These are phyloP conservation scores for Suillus lakei DNA, from an alignment of 768 basidiomycete genomes.

Conservation along the genomic window DNA sequence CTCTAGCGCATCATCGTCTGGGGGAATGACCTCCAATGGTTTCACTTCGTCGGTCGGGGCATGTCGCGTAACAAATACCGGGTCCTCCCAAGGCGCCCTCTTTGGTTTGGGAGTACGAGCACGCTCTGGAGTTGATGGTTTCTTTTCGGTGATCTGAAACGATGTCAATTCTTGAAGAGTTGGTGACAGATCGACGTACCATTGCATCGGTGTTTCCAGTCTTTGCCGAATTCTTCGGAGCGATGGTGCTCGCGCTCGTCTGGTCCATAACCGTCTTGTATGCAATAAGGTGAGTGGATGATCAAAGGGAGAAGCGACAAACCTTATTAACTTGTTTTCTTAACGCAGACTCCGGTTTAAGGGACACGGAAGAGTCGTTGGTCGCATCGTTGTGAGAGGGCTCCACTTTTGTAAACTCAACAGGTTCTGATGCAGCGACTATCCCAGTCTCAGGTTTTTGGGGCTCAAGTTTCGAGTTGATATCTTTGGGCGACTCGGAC, in stretches of 20 bases:
- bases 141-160: conserved; percentile 6
- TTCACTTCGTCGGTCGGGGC: neutral
- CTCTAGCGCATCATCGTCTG: neutral
- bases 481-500: conserved; percentile 1
- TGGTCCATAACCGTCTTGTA: neutral
- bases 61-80: conserved; percentile 19
- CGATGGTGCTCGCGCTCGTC: neutral
- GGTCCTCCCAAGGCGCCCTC: conserved; percentile 38
- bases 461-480: conserved; percentile 4
- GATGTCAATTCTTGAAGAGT: neutral
- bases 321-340: neutral
- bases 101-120: conserved; percentile 20
- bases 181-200: neutral
- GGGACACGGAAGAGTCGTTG: neutral
- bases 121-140: conserved; percentile 13
- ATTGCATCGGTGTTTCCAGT: neutral
- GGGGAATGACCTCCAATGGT: neutral
- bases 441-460: neutral
- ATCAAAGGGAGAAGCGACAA: neutral
- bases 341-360: neutral
- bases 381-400: neutral
- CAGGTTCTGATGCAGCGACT: no score
- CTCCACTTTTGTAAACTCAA: neutral
- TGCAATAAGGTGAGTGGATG: neutral
- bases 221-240: neutral